Evolutionary conservation across 352 stramenopile species (phyloP).

Genomic region (Pythium coloratum): DNA sequence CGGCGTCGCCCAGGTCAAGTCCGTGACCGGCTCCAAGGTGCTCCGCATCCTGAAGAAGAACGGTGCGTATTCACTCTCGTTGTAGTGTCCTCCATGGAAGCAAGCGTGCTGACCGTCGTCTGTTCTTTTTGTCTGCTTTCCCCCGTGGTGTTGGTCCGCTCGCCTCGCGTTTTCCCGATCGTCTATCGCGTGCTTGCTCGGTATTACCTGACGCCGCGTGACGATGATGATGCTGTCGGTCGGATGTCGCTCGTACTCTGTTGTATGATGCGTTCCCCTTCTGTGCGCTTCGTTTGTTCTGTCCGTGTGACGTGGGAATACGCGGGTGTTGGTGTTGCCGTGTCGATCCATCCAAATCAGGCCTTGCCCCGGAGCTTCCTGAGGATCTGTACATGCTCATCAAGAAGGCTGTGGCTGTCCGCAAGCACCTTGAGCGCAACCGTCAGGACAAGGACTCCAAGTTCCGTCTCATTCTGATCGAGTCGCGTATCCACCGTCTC

Average conservation of each 20-base stretch:
- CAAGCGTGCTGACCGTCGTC: constrained; percentile 24
- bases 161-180: neutral
- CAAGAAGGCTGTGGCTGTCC: constrained; percentile 99
- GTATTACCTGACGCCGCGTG: constrained; percentile 86
- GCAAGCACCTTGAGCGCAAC: constrained; percentile 99
- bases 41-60: constrained; percentile 99
- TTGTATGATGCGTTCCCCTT: constrained; percentile 16
- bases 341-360: constrained; percentile 32
- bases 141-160: constrained; percentile 7
- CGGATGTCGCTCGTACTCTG: constrained; percentile 19
- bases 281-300: constrained; percentile 12
- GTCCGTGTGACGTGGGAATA: constrained; percentile 86
- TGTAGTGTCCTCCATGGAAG: no score
- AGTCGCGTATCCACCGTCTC: constrained; percentile 98
- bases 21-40: constrained; percentile 99
- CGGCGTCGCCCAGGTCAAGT: constrained; percentile 98
- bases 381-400: constrained; percentile 99
- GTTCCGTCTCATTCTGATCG: constrained; percentile 99
- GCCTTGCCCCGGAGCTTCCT: constrained; percentile 98
- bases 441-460: constrained; percentile 99
- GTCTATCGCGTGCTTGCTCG: constrained; percentile 36
- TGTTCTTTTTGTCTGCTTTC: constrained; percentile 28
- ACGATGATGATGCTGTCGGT: constrained; percentile 31
- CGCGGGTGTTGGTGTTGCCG: constrained; percentile 46
- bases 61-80: constrained; percentile 49